Evolutionary conservation across 352 stramenopile species (phyloP).

Genomic region (Achlya hypogyna): DNA sequence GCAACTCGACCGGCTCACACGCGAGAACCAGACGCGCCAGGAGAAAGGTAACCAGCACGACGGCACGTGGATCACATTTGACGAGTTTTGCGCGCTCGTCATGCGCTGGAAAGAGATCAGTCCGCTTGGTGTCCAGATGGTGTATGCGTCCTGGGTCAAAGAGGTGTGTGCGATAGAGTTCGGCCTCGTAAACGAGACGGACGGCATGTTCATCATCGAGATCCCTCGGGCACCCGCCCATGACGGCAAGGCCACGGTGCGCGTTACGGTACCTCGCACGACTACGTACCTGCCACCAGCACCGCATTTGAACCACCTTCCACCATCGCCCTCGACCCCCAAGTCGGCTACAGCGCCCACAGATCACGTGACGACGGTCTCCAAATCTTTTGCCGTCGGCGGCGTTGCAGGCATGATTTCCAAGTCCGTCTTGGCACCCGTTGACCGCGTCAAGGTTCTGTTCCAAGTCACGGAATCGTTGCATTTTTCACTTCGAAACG

Average conservation of each 20-base stretch:
- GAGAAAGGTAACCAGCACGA: conserved; percentile 19
- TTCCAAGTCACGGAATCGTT: conserved; percentile 75
- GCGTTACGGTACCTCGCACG: neutral
- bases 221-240: neutral
- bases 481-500: conserved; percentile 68
- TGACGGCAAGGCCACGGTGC: neutral
- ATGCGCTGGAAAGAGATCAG: conserved; percentile 73
- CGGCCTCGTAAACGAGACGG: conserved; percentile 45
- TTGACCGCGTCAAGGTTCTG: conserved; percentile 80
- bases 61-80: conserved; percentile 39
- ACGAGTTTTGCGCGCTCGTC: conserved; percentile 61
- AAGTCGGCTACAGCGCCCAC: neutral
- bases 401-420: conserved; percentile 61
- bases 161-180: conserved; percentile 65
- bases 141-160: conserved; percentile 71
- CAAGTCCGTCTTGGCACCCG: conserved; percentile 60
- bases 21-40: conserved; percentile 35
- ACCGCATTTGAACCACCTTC: neutral
- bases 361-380: conserved; percentile 40
- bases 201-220: conserved; percentile 56
- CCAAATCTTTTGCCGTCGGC: conserved; percentile 76
- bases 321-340: neutral
- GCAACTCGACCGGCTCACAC: conserved; percentile 23
- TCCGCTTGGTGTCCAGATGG: conserved; percentile 47
- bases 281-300: neutral